Evolutionary conservation across 2,329 filamentous ascomycete species (phyloP).

Genomic region (Diaporthe aspalathi): DNA sequence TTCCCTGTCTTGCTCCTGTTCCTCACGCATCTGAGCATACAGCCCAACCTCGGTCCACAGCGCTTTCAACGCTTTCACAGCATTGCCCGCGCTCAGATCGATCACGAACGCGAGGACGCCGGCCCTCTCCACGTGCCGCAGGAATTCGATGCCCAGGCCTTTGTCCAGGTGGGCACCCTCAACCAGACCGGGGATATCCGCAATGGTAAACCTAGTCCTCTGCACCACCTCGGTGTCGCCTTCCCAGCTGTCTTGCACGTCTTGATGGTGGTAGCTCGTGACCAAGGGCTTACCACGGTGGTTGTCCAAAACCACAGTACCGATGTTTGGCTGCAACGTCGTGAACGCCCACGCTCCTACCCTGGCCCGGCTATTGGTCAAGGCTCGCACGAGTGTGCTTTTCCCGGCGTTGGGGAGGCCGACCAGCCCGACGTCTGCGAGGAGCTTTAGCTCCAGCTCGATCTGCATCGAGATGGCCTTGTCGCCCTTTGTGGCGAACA

Average conservation of each 20-base stretch:
- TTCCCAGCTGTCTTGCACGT: constrained; percentile 51
- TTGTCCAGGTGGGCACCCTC: constrained; percentile 92
- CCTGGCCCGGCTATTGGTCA: constrained; percentile 89
- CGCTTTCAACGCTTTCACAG: constrained; percentile 79
- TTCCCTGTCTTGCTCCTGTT: constrained; percentile 75
- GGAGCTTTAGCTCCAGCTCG: constrained; percentile 91
- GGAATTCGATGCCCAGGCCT: constrained; percentile 89
- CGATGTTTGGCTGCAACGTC: constrained; percentile 93
- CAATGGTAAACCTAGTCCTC: constrained; percentile 88
- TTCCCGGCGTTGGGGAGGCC: constrained; percentile 97
- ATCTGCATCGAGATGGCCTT: constrained; percentile 81
- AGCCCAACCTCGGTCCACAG: constrained; percentile 92
- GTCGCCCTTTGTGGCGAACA: constrained; percentile 90
- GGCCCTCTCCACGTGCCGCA: constrained; percentile 94
- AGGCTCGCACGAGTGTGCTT: constrained; percentile 86
- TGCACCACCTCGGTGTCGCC: constrained; percentile 60
- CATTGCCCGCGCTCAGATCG: constrained; percentile 83
- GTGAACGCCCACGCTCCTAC: constrained; percentile 98
- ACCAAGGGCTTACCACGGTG: constrained; percentile 78
- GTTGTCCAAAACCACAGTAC: constrained; percentile 92
- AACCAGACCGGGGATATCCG: constrained; percentile 94
- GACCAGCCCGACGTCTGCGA: constrained; percentile 94
- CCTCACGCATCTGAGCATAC: constrained; percentile 83
- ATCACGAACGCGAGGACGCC: constrained; percentile 94
- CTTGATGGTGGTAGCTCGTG: constrained; percentile 49